Evolutionary conservation across 306 rosid species (phyloP).

Genomic region (Alnus glutinosa): DNA sequence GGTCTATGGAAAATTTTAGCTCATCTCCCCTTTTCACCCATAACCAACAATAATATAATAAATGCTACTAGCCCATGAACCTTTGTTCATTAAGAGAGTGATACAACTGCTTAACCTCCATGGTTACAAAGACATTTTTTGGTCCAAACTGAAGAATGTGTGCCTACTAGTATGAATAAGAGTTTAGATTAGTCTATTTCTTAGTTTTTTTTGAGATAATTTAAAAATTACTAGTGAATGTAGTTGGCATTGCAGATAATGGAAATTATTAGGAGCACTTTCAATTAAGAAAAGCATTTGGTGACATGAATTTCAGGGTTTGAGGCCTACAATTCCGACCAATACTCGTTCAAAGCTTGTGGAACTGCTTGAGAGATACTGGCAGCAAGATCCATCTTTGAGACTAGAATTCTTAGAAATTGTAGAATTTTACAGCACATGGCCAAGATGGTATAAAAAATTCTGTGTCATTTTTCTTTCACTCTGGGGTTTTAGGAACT

Average conservation of each 20-base stretch:
- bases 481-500: background rate
- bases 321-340: constrained; percentile 65
- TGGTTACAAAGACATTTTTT: background rate
- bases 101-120: background rate
- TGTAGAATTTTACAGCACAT: constrained; percentile 43
- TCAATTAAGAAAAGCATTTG: constrained; percentile 1
- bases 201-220: background rate
- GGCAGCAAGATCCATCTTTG: constrained; percentile 66
- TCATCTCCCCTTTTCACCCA: background rate
- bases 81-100: background rate
- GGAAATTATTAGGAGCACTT: background rate
- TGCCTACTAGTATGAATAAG: background rate
- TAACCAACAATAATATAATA: background rate
- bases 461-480: background rate
- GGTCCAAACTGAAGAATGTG: background rate
- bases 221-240: background rate
- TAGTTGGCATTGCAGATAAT: background rate
- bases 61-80: background rate
- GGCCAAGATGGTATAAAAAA: constrained; percentile 38
- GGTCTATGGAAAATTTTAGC: background rate
- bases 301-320: constrained; percentile 58
- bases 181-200: background rate
- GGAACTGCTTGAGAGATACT: constrained; percentile 63
- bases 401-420: constrained; percentile 80
- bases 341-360: constrained; percentile 58